Base-by-base conservation (phyloP, 306 rosid species). In the Castanea crenata region DNA sequence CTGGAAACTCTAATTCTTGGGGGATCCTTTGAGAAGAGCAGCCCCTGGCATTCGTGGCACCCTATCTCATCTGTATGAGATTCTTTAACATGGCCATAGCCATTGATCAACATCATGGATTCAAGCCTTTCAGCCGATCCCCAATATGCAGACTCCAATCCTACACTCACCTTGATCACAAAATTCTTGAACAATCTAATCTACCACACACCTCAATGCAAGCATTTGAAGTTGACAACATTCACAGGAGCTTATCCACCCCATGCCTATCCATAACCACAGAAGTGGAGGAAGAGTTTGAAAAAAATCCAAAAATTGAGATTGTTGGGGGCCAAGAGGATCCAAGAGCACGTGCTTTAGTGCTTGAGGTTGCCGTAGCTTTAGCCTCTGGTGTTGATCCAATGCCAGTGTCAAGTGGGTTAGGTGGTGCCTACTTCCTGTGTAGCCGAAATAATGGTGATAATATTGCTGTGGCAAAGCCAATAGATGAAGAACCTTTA, bases 161-260 rank as follows among this genome's bases (percentile, higher is more conserved):
- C 74, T 91, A 78, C 70, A 87, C 90, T 78, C 91, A 91, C 78
- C 87, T 92, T 35, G 94, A 92, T 75, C 83, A 82, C 70, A 83
- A 58, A 70, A 71, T 82, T 73, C 69, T 82, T 23, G 88, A 86
- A 76, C 86, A 85, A 76, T 77, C 75, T 44, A 68, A 77, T 79
- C 69, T 86, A 74, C 73, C 88, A 72, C 81, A 81, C 74, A 90
- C 92, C 76, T 81, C 84, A 59, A 88, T 82, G 76, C 86, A 84
- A 75, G 87, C 91, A 72, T 76, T 84, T 56, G 78, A 83, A 82
- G 85, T 74, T 41, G 86, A 81, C 19, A 91, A 86, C 72, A 85
- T 94, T 79, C 99, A 88, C 86, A 86, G 94, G 74, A 94, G 99
- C 83, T 87, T 86, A 84, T 94, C 99, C 83, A 94, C 95, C 80